phyloP scores from a whole-genome alignment of 768 basidiomycete genomes.

The Tulasnella sp. region DNA sequence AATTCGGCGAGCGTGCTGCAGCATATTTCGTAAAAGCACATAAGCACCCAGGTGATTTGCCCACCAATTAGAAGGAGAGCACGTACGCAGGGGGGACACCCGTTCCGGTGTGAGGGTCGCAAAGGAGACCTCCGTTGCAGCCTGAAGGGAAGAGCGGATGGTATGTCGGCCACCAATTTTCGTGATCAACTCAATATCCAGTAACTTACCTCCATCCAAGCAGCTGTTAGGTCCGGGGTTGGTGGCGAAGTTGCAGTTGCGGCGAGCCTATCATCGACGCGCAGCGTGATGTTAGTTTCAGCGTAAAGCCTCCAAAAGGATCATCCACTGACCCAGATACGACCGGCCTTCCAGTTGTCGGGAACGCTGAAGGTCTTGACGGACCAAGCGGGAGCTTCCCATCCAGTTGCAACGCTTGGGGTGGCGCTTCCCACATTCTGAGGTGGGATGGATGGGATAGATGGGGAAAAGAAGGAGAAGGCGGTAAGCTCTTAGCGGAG shows the following conservation, averaged over 20 bases:
- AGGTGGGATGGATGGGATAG: conserved; percentile 37
- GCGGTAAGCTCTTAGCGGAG: not conserved
- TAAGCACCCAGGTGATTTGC: not conserved
- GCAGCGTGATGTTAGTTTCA: not conserved
- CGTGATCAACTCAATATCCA: not conserved
- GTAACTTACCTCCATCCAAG: conserved; percentile 41
- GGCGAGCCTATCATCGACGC: conserved; percentile 37
- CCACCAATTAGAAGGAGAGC: not conserved
- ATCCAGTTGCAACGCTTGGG: conserved; percentile 39
- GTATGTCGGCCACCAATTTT: not conserved
- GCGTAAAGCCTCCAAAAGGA: not conserved
- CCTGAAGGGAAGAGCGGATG: not conserved
- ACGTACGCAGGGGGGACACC: conserved; percentile 35
- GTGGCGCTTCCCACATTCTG: conserved; percentile 48
- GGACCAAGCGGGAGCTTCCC: conserved; percentile 35
- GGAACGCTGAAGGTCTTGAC: conserved; percentile 53
- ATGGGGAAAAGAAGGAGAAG: not conserved
- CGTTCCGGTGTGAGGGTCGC: conserved; percentile 42
- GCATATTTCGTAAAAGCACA: not conserved
- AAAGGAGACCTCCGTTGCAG: conserved; percentile 40
- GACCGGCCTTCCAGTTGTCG: conserved; percentile 60
- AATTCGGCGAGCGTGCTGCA: conserved; percentile 31
- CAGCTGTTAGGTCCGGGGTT: conserved; percentile 41
- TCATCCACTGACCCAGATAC: conserved; percentile 52
- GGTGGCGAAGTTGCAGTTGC: conserved; percentile 42